Base-by-base conservation (phyloP, 441 rosid species). In the Pelargonium australe region DNA sequence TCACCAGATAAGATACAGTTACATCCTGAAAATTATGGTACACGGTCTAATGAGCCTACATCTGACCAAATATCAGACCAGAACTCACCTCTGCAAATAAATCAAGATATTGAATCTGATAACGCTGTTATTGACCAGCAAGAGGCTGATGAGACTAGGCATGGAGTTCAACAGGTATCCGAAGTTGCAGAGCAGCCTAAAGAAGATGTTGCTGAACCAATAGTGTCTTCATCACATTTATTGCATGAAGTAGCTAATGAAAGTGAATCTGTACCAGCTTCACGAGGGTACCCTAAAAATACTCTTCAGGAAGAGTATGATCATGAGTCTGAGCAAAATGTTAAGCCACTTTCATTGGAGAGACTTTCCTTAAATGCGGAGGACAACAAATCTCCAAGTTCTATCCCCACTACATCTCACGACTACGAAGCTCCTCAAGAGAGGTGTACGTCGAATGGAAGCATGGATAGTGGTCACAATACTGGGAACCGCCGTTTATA, bases 331-430 rank as follows among this genome's bases (percentile, higher is more conserved):
- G 82, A 81, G 70, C 71, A 64, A 20, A 75, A 77, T 64, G 69
- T 68, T 40, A 73, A 72, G 74, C 75, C 77, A 55, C 79, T 73
- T 70, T 76, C 81, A 6, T 45, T 81, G 72, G 83, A 80, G 70
- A 63, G 72, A 66, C 88, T 80, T 72, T 65, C 86, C 68, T 66
- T 82, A 44, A 77, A 80, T 70, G 63, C 77, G 49, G 66, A 5
- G 66, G 76, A 69, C 20, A 68, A 72, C 47, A 72, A 65, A 61
- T 51, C 78, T 71, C 70, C 78, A 43, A 69, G 58, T 69, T 64
- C 77, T 64, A 40, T 67, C 25, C 41, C 41, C 34, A 43, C 66
- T 13, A 43, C 67, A 16, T 70, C 71, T 73, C 72, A 47, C 19
- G 64, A 63, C 34, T 14, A 10, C 44, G 82, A 75, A 73, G 71